Conservation (phyloP, 2,329 filamentous ascomycete species). For the Ophioceras dolichostomum region DNA sequence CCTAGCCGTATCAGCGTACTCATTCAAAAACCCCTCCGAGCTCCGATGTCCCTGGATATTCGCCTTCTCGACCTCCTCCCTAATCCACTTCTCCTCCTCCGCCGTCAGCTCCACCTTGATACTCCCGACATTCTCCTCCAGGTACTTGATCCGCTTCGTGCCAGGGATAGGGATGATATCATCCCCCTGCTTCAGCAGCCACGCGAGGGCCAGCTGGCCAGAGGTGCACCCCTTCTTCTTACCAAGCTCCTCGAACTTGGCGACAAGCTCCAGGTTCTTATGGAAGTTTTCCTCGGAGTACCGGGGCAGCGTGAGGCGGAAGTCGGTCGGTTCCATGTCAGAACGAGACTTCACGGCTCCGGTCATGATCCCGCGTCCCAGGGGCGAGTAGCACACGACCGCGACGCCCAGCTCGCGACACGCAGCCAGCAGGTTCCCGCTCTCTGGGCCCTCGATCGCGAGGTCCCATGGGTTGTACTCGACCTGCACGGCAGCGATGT, state of each 20-base stretch:
- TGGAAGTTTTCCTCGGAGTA: slow-evolving; percentile 39
- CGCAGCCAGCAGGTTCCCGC: slow-evolving; percentile 36
- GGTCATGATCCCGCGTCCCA: slow-evolving; percentile 46
- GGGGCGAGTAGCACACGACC: slow-evolving; percentile 44
- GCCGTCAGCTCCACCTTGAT: slow-evolving; percentile 17
- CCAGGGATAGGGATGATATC: slow-evolving; percentile 48
- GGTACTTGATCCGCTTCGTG: slow-evolving; percentile 31
- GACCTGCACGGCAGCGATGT: slow-evolving; percentile 37
- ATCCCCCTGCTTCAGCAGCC: slow-evolving; percentile 47
- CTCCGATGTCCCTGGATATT: slow-evolving; percentile 7
- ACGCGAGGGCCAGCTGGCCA: slow-evolving; percentile 48
- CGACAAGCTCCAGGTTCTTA: slow-evolving; percentile 42
- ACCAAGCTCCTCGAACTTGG: slow-evolving; percentile 34
- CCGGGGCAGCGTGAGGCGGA: slow-evolving; percentile 31
- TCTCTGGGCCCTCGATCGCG: slow-evolving; percentile 40
- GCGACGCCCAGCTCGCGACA: slow-evolving; percentile 46
- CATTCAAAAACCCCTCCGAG: neutral
- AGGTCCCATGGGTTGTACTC: slow-evolving; percentile 42
- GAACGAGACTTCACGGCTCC: slow-evolving; percentile 30
- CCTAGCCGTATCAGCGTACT: too few relatives aligned
- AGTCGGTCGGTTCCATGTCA: slow-evolving; percentile 35
- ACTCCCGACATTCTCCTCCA: slow-evolving; percentile 31
- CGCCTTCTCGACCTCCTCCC: slow-evolving; percentile 12
- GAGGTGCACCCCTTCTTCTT: slow-evolving; percentile 40
- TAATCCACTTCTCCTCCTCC: slow-evolving; percentile 21